Base-by-base conservation (phyloP, 208 protist species). In the Leishmania lainsoni region DNA sequence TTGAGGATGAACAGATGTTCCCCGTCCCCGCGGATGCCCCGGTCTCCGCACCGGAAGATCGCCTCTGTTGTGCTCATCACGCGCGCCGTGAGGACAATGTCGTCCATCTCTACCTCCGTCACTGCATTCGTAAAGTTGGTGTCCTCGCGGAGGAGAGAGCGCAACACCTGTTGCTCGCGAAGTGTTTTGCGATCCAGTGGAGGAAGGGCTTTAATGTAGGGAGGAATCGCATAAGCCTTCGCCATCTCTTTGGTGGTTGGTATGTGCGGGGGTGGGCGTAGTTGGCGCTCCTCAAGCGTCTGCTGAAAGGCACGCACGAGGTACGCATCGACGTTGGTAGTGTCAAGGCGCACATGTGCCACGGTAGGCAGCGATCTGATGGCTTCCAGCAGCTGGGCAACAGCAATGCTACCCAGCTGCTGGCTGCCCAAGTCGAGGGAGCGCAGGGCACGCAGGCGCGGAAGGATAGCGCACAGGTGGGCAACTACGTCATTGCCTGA, bases 1-100 rank as follows among this genome's bases (percentile, higher is more conserved):
- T 96, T 93, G 17, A 96, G 0, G 8, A 96, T 54, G 76, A 96
- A 96, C 2, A 96, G 83, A 75, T 94, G 85, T 58, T 85, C 65
- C 0, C 90, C 90, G 61, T 96, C 92, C 0, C 92, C 92, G 56
- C 87, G 88, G n/a, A 96, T 56, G 35, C 92, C 92, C 5, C 68
- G 71, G 51, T 77, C 22, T 8, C 84, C 73, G 70, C 87, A 93
- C 39, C 88, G 85, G 52, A 83, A 88, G 29, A 92, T 71, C 10
- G 83, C 90, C 76, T 93, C 91, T 26, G 83, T 88, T 32, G 86
- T 89, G 35, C 84, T 89, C 86, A 96, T 93, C 39, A 86, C 79
- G 22, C 83, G 87, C 61, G 91, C 90, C 48, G 90, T 81, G 20
- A 93, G 83, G 51, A 96, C 91, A 49, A 91, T 70, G 35, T 75